These are phyloP conservation scores for Hanseniaspora gamundiae DNA, from an alignment of 1,139 yeast species.

Conservation along the genomic window DNA sequence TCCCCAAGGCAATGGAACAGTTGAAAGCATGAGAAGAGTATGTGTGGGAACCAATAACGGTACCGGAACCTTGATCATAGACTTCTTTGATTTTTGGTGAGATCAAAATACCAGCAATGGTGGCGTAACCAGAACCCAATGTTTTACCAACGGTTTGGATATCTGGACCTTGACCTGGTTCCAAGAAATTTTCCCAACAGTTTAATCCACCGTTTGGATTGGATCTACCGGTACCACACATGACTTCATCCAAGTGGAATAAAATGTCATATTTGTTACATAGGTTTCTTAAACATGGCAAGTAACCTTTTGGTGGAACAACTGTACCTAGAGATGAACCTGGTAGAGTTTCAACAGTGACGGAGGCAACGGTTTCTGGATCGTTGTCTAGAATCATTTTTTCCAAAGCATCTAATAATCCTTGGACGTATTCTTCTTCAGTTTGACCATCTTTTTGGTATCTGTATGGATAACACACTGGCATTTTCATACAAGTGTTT, in stretches of 20 bases:
- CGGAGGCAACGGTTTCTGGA: conserved; percentile 42
- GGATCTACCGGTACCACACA: conserved; percentile 54
- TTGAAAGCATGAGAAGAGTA: conserved; percentile 52
- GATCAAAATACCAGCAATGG: conserved; percentile 47
- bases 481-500: conserved; percentile 21
- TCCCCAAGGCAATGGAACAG: conserved; percentile 46
- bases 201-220: conserved; percentile 31
- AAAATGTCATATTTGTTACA: conserved; percentile 49
- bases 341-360: conserved; percentile 43
- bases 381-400: conserved; percentile 37
- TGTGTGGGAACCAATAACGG: conserved; percentile 43
- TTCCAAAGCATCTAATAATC: conserved; percentile 37
- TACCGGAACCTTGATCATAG: conserved; percentile 34
- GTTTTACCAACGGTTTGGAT: conserved; percentile 53
- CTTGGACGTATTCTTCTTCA: conserved; percentile 35
- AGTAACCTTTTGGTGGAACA: conserved; percentile 44
- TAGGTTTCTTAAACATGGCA: conserved; percentile 39
- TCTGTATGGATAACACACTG: conserved; percentile 39
- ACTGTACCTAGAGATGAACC: conserved; percentile 50
- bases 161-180: conserved; percentile 41
- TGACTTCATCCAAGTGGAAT: conserved; percentile 49
- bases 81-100: conserved; percentile 38
- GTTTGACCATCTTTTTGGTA: conserved; percentile 35
- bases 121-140: conserved; percentile 49
- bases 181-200: conserved; percentile 42